These are phyloP conservation scores for Xerocomellus amylosporus DNA, from an alignment of 768 basidiomycete genomes.

Conservation along the genomic window DNA sequence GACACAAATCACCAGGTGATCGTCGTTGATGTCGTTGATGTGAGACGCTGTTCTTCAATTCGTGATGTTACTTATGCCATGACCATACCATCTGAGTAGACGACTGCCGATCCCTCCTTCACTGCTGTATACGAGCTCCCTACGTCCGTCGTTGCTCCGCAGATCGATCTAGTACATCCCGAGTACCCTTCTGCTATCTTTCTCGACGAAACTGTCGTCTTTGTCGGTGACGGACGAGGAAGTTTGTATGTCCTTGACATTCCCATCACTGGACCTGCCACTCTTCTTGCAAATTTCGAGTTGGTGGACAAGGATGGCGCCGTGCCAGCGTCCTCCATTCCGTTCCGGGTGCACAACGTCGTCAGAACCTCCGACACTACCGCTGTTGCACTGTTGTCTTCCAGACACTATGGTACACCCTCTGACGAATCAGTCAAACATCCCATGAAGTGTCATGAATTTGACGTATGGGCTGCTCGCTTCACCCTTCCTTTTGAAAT, in stretches of 20 bases:
- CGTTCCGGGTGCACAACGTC: slow-evolving; percentile 42
- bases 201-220: slow-evolving; percentile 44
- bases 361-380: slow-evolving; percentile 35
- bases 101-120: slow-evolving; percentile 49
- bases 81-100: slow-evolving; percentile 42
- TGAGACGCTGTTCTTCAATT: slow-evolving; percentile 36
- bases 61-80: slow-evolving; percentile 5
- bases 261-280: slow-evolving; percentile 36
- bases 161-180: slow-evolving; percentile 40
- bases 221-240: slow-evolving; percentile 73
- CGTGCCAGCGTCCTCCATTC: slow-evolving; percentile 27
- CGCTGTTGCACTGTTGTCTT: slow-evolving; percentile 56
- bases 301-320: slow-evolving; percentile 29
- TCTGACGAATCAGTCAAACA: slow-evolving; percentile 17
- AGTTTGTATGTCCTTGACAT: slow-evolving; percentile 58
- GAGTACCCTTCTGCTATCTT: slow-evolving; percentile 78
- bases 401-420: slow-evolving; percentile 43
- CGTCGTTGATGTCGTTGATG: slow-evolving; percentile 53
- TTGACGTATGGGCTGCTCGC: slow-evolving; percentile 64
- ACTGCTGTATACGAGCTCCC: slow-evolving; percentile 60
- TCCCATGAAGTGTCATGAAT: slow-evolving; percentile 40
- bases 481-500: slow-evolving; percentile 45
- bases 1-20: slow-evolving; percentile 64
- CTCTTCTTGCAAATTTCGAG: slow-evolving; percentile 52
- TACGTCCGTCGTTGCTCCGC: slow-evolving; percentile 43